These are phyloP conservation scores for Chlorella sp. DNA, from an alignment of 139 green algal genomes.

Conservation along the genomic window DNA sequence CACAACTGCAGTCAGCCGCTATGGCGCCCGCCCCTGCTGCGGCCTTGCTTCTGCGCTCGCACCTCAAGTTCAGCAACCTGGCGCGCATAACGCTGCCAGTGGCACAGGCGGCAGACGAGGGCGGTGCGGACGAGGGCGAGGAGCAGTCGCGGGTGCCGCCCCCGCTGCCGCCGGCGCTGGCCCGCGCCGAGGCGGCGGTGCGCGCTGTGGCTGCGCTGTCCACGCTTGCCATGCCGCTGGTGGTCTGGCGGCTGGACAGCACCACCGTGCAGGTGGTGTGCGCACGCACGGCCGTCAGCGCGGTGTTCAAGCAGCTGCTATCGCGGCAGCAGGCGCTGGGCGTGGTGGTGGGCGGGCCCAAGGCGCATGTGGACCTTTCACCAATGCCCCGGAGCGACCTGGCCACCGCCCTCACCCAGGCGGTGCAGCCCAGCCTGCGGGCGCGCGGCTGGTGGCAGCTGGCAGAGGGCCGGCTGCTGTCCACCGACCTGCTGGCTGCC, in stretches of 20 bases:
- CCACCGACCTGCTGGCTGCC: background rate
- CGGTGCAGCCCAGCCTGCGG: background rate
- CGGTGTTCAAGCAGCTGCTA: conserved; percentile 27
- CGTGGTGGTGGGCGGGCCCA: conserved; percentile 6
- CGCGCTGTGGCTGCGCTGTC: background rate
- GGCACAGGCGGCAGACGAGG: background rate
- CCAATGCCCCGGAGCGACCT: background rate
- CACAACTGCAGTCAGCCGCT: too few relatives aligned
- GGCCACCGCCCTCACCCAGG: background rate
- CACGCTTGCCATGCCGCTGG: conserved; percentile 14
- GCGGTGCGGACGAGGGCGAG: background rate
- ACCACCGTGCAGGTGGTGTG: conserved; percentile 7
- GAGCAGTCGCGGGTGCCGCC: background rate
- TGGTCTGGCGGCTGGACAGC: background rate
- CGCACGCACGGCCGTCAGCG: background rate
- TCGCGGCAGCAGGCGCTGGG: conserved; percentile 12
- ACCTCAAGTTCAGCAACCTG: too few relatives aligned
- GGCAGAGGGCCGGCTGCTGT: conserved; percentile 6
- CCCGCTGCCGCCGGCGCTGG: background rate
- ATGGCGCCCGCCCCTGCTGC: too few relatives aligned
- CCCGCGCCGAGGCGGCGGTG: background rate
- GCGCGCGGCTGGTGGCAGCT: conserved; percentile 12
- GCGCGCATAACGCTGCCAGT: too few relatives aligned
- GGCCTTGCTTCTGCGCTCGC: too few relatives aligned
- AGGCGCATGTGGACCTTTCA: conserved; percentile 1